Evolutionary conservation across 1,284 basidiomycete species (phyloP), one percentile per base, ranked within the genome.

Genomic region (Trichosporon sp.): DNA sequence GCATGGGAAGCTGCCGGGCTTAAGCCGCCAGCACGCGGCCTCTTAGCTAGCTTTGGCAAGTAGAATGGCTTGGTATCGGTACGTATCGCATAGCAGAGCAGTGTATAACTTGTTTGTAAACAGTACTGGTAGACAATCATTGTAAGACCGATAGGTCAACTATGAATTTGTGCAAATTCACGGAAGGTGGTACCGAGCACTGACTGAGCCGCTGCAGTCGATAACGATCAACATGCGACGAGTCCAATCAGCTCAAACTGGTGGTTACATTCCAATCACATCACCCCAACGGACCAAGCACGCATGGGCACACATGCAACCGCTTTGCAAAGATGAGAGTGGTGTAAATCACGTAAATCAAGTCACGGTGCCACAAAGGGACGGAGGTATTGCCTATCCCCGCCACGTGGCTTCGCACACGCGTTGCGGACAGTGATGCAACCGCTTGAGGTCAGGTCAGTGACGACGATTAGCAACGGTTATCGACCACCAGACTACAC

Each of bases 1-100:
- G 75, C 66, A 10, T 68, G 63, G 63, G 34, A 37, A 9, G 49
- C 58, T 1, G 63, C 32, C 3, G 66, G 66, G 2, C 16, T 61
- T 29, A 56, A 27, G 3, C 60, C 63, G 3, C 58, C 66, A 1
- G 31, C 44, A 6, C 54, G 46, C 14, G 58, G 58, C 1, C 13
- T 59, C 4, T 13, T 37, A 34, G 56, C 56, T 6, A 36, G 34
- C 16, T 37, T 62, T 10, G 31, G 21, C 37, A 40, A 58, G 54
- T 54, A 29, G 27, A 29, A 27, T 31, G 5, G 14, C 3, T 9
- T 16, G 13, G 25, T 3, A 31, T 29, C n/a, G n/a, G n/a, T n/a
- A n/a, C n/a, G n/a, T n/a, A n/a, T n/a, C n/a, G n/a, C n/a, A 29
- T 16, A 10, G 49, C 19, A 27, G 27, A 31, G 8, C 14, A 52